Evolutionary conservation across 371 early-diverging fungal species (phyloP).

Genomic region (Mortierella sp.): DNA sequence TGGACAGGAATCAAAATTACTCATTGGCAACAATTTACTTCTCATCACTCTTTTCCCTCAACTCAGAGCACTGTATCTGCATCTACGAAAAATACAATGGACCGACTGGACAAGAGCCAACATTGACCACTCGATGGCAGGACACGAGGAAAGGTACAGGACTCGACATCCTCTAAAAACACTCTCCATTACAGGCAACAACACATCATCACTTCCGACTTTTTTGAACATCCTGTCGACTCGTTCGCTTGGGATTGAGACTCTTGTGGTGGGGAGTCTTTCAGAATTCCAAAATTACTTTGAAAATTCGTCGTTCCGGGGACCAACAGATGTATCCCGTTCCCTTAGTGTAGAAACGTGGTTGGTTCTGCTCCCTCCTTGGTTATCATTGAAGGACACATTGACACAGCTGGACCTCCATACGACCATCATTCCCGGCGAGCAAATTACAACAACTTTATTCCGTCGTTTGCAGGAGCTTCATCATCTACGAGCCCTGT

Average conservation of each 20-base stretch:
- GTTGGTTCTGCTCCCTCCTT: background rate
- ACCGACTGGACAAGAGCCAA: background rate
- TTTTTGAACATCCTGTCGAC: background rate
- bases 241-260: background rate
- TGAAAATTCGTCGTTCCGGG: background rate
- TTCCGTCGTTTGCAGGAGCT: background rate
- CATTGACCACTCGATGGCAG: background rate
- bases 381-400: background rate
- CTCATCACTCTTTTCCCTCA: background rate
- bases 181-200: background rate
- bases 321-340: background rate
- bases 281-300: background rate
- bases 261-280: background rate
- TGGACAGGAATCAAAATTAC: background rate
- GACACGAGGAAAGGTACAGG: background rate
- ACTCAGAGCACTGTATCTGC: background rate
- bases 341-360: background rate
- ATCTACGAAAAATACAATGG: background rate
- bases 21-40: background rate
- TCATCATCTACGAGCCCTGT: background rate
- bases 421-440: background rate
- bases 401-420: background rate
- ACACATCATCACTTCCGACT: background rate
- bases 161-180: background rate
- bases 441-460: background rate